Evolutionary conservation across 805 yeast genomes (phyloP).

Genomic region (Monosporozyma aquatica): DNA sequence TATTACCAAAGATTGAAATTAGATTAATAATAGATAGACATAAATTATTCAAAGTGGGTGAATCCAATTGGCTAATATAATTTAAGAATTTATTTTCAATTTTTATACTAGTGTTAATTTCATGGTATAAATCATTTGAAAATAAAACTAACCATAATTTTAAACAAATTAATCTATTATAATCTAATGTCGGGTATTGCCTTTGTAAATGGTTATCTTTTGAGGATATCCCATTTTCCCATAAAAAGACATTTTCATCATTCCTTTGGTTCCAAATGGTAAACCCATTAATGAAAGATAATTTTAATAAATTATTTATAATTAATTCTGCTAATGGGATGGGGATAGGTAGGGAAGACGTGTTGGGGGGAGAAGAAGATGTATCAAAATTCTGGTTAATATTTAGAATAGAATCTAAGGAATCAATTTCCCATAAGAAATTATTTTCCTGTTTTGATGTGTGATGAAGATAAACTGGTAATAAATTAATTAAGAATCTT

Average conservation of each 20-base stretch:
- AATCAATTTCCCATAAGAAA: constrained; percentile 2
- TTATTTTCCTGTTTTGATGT: background rate
- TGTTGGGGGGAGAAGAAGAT: background rate
- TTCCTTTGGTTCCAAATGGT: constrained; percentile 16
- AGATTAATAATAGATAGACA: background rate
- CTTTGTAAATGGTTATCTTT: background rate
- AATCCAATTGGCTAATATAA: background rate
- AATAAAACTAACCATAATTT: constrained; percentile 50
- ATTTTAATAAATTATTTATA: constrained; percentile 17
- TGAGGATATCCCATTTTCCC: constrained; percentile 76
- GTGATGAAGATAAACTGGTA: constrained; percentile 56
- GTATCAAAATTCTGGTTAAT: too few relatives aligned
- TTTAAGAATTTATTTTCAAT: background rate
- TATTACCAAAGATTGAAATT: background rate
- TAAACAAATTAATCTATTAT: constrained; percentile 60
- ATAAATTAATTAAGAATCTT: constrained; percentile 51
- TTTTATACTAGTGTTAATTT: background rate
- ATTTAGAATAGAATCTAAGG: constrained; percentile 11
- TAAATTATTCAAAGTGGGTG: background rate
- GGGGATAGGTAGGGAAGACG: constrained; percentile 13
- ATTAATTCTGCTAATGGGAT: constrained; percentile 32
- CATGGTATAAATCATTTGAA: constrained; percentile 49
- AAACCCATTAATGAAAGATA: constrained; percentile 25
- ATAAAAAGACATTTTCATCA: constrained; percentile 31
- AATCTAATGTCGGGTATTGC: constrained; percentile 40